Conservation (phyloP, 2,329 filamentous ascomycete species). For the Aureobasidium lini region DNA sequence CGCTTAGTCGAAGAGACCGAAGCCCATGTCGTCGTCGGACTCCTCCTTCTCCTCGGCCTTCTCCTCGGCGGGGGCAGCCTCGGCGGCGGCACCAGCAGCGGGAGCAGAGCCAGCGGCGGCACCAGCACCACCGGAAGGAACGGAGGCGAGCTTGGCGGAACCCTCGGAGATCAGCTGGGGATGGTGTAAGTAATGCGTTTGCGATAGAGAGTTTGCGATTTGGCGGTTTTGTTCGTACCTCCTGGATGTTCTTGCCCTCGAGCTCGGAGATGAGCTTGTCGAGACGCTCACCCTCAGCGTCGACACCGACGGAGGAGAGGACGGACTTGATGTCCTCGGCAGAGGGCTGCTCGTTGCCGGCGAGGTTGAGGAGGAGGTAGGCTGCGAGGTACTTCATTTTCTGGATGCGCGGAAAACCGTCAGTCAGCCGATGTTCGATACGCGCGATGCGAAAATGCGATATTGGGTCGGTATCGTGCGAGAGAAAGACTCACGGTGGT, state of each 20-base stretch:
- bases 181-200: constrained; percentile 22
- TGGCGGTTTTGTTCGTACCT: constrained; percentile 56
- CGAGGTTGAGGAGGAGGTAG: constrained; percentile 94
- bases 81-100: constrained; percentile 60
- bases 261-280: constrained; percentile 83
- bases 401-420: constrained; percentile 10
- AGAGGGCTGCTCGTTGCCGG: constrained; percentile 83
- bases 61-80: constrained; percentile 40
- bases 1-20: constrained; percentile 60
- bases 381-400: constrained; percentile 99
- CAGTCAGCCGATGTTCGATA: background rate
- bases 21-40: constrained; percentile 72
- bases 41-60: constrained; percentile 74
- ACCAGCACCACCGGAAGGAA: constrained; percentile 83
- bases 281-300: constrained; percentile 83
- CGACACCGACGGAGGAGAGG: constrained; percentile 88
- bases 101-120: constrained; percentile 57
- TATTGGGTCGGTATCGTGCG: constrained; percentile 4
- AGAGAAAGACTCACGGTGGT: constrained; percentile 18
- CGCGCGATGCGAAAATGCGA: background rate
- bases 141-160: constrained; percentile 89
- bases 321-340: constrained; percentile 80
- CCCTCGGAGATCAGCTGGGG: constrained; percentile 82
- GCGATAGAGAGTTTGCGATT: constrained; percentile 17
- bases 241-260: constrained; percentile 81